Conservation (phyloP, 129 eudicot genomes). For the Logfia minima region DNA sequence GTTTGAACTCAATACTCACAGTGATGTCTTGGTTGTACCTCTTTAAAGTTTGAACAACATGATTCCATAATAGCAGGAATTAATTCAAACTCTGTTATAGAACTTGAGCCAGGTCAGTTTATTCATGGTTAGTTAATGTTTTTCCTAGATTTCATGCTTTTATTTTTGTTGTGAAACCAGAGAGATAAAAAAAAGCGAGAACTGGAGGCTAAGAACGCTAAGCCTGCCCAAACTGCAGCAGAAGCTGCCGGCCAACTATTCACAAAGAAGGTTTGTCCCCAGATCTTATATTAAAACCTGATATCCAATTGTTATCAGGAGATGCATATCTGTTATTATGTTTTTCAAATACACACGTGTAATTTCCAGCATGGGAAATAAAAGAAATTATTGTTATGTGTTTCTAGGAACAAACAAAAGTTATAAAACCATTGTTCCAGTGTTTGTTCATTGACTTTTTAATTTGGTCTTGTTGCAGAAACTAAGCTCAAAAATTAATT, state of each 20-base stretch:
- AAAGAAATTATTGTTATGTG: neutral
- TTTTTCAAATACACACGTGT: neutral
- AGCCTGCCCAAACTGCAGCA: constrained; percentile 67
- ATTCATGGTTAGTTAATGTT: neutral
- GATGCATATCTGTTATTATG: neutral
- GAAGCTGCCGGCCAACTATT: constrained; percentile 63
- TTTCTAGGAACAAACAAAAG: neutral
- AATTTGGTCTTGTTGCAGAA: constrained; percentile 41
- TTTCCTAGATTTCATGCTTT: neutral
- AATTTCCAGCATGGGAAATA: neutral
- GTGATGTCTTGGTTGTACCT: neutral
- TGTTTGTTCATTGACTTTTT: neutral
- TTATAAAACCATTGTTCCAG: neutral
- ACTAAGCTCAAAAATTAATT: constrained; percentile 59
- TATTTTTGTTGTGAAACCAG: constrained; percentile 44
- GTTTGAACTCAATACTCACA: neutral
- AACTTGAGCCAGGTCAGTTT: neutral
- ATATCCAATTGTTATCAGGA: neutral
- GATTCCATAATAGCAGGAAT: neutral
- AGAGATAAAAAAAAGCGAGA: constrained; percentile 64
- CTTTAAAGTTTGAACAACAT: neutral
- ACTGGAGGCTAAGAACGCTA: constrained; percentile 51
- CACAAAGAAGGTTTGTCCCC: constrained; percentile 52
- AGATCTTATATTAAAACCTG: neutral
- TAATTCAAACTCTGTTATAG: neutral